Base-by-base conservation (phyloP, 177 flowering plant species). In the Vitis hybrid region DNA sequence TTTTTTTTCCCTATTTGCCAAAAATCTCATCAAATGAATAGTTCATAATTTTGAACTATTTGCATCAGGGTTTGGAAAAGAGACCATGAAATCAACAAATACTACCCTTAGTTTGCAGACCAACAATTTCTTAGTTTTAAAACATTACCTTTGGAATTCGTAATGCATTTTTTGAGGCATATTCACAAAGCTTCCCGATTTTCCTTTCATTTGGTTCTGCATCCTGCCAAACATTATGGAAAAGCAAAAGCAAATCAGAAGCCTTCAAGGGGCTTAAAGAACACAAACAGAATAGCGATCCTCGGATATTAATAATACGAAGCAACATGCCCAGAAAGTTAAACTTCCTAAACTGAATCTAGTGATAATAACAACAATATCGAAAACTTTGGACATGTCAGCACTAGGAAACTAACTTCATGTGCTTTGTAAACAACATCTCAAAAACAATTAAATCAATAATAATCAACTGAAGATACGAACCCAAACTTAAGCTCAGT, bases 121-220 rank as follows among this genome's bases (percentile, higher is more conserved):
- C 57, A 15, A 19, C 32, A 30, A 30, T 30, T 30, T 30, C 32
- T 4, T 30, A 30, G 32, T 30, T 30, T 30, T 30, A 49, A 17
- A 70, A 19, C 2, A 32, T 56, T 69, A 86, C 97, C 94, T 89
- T 83, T 11, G 97, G 97, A 56, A 90, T 86, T 58, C 96, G 86
- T 70, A 92, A 68, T 35, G 92, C 91, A 67, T 92, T 92, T 79
- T 80, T 92, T 5, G 86, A 86, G 66, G 88, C 94, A 81, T 92
- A 92, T 46, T 91, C 91, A 75, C 97, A 89, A 15, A 92, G 88
- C 81, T 91, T 92, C 65, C 85, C 84, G 75, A 92, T 90, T 79
- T 87, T 88, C 69, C 93, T 78, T 68, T 92, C 95, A 85, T 90
- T 88, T 70, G 91, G 91, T 74, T 85, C 90, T 60, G 77, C 91